These are phyloP conservation scores for Tolypocladium tropicale DNA, from an alignment of 2,329 filamentous ascomycete genomes.

Conservation along the genomic window DNA sequence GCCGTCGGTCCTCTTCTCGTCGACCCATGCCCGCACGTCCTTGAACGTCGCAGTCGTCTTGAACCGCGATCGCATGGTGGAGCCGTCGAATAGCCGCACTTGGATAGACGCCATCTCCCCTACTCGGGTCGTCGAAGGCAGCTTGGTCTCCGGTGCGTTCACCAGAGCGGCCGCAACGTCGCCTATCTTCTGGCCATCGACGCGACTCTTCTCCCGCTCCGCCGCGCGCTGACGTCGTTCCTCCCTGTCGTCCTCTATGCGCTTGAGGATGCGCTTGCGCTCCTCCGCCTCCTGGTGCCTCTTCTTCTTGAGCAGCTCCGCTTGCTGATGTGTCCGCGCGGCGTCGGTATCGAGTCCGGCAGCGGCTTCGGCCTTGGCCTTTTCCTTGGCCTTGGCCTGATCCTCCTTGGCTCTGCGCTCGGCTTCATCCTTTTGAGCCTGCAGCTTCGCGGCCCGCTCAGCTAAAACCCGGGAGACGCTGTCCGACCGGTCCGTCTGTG, in stretches of 20 bases:
- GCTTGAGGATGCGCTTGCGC: constrained; percentile 58
- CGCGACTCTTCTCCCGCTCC: constrained; percentile 32
- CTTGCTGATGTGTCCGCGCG: constrained; percentile 32
- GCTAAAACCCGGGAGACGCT: constrained; percentile 30
- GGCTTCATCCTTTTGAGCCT: constrained; percentile 29
- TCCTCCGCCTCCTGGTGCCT: constrained; percentile 59
- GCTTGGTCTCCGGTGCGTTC: constrained; percentile 20
- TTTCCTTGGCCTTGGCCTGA: constrained; percentile 34
- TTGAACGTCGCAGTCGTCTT: constrained; percentile 50
- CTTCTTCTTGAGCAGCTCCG: constrained; percentile 48
- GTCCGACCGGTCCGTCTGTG: constrained; percentile 19
- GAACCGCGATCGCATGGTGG: constrained; percentile 66
- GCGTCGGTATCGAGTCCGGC: constrained; percentile 19
- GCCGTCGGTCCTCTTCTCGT: constrained; percentile 46
- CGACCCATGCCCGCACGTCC: constrained; percentile 70
- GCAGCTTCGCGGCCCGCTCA: constrained; percentile 38
- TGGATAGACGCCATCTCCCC: constrained; percentile 48
- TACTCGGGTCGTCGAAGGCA: constrained; percentile 15
- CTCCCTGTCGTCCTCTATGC: constrained; percentile 67
- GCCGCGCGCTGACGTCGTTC: constrained; percentile 51
- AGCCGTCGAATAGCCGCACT: constrained; percentile 75
- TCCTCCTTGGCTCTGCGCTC: constrained; percentile 41
- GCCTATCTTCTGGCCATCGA: constrained; percentile 15
- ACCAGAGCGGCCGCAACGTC: constrained; percentile 18
- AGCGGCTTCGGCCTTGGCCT: constrained; percentile 31